Base-by-base conservation (phyloP, 768 basidiomycete species). In the Boletus sp. region DNA sequence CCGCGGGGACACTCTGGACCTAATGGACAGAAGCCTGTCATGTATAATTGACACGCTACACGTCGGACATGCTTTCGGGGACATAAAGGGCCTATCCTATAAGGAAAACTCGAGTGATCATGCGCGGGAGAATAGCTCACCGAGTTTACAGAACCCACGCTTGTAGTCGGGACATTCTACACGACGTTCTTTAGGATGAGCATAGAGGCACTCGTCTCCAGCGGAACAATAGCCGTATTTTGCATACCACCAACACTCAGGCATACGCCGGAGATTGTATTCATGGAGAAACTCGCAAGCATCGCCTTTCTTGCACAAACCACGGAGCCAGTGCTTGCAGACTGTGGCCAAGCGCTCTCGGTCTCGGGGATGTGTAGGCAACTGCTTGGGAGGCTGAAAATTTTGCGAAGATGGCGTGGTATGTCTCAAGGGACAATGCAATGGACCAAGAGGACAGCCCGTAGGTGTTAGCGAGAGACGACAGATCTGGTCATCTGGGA, bases 271-370 rank as follows among this genome's bases (percentile, higher is more conserved):
- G 50, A 99, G 81, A 71, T 98, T 97, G 78, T 98, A 99, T 76
- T 98, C 97, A 75, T 99, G 97, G 69, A 98, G 81, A 73, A 98
- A 99, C 76, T 98, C 97, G 76, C 97, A 99, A 28, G 90, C 88
- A 69, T 95, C 91, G 52, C 94, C 96, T 73, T 98, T 98, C 77
- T 98, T 98, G 76, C 97, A 98, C 17, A 99, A 80, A 14, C 97
- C 97, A 55, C 97, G 85, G 42, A 99, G 83, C 90, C 96, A 98
- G 76, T 98, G 97, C 75, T 98, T 98, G 77, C 97, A 99, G 17
- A 99, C 95, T 3, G 96, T 97, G 20, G 89, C 84, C 42, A 93
- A 78, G 42, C 90, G 83, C 63, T 92, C 91, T 61, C 90, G 77
- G 66, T 93, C 89, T 45, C 89, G 83, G 15, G 90, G 92, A 66